Evolutionary conservation across 805 yeast genomes (phyloP).

Genomic region (Saccharomycopsis oosterbeekiorum): DNA sequence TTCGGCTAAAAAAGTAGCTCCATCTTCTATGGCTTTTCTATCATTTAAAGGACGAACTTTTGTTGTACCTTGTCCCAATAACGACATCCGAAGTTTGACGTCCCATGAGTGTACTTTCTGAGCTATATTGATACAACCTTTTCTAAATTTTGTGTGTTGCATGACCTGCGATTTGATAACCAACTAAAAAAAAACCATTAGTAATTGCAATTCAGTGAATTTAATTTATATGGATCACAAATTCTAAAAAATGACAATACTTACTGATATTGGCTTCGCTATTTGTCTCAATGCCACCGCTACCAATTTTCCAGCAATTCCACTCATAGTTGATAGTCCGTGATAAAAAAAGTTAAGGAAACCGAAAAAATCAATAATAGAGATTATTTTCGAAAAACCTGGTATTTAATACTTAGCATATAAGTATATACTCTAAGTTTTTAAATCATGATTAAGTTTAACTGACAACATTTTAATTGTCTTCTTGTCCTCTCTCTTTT

Average conservation of each 20-base stretch:
- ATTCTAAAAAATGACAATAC: slow-evolving; percentile 16
- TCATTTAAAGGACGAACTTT: slow-evolving; percentile 72
- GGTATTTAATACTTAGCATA: too few relatives aligned
- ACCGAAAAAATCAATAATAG: too few relatives aligned
- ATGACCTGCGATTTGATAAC: slow-evolving; percentile 63
- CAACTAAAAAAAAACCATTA: slow-evolving; percentile 2
- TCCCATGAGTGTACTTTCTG: slow-evolving; percentile 64
- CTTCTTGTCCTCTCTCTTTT: not conserved
- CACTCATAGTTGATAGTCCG: slow-evolving; percentile 38
- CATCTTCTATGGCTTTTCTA: slow-evolving; percentile 69
- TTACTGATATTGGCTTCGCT: slow-evolving; percentile 66
- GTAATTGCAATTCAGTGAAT: too few relatives aligned
- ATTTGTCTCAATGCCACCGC: slow-evolving; percentile 63
- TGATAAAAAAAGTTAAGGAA: not conserved
- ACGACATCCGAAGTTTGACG: slow-evolving; percentile 45
- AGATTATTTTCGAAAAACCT: not conserved
- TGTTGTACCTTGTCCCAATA: slow-evolving; percentile 41
- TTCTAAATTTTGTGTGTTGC: slow-evolving; percentile 55
- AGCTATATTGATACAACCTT: slow-evolving; percentile 57
- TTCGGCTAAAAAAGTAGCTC: slow-evolving; percentile 73
- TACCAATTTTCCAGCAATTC: slow-evolving; percentile 64
- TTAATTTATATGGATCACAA: too few relatives aligned
- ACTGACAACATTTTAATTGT: too few relatives aligned
- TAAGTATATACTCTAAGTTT: too few relatives aligned
- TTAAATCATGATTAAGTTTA: too few relatives aligned